These are phyloP conservation scores for Floccularia luteovirens DNA, from an alignment of 768 basidiomycete genomes.

Conservation along the genomic window DNA sequence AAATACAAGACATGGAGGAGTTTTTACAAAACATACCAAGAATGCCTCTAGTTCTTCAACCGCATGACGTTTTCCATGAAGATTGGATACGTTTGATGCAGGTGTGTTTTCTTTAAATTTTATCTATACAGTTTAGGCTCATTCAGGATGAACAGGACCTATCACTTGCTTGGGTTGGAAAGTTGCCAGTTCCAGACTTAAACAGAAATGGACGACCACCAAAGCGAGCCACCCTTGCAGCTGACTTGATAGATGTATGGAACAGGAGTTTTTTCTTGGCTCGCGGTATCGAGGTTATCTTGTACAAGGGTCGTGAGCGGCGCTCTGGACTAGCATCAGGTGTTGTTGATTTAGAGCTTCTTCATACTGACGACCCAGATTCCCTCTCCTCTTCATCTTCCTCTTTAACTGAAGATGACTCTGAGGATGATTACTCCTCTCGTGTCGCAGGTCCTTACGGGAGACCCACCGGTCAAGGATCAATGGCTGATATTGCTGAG, in stretches of 20 bases:
- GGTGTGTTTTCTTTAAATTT: constrained; percentile 30
- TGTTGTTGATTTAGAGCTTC: constrained; percentile 43
- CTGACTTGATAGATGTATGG: constrained; percentile 77
- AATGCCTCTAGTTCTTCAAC: constrained; percentile 64
- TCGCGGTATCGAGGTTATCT: constrained; percentile 70
- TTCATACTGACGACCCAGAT: constrained; percentile 32
- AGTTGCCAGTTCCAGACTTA: constrained; percentile 54
- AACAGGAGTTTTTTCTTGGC: constrained; percentile 67
- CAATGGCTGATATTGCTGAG: constrained; percentile 30
- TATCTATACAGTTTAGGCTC: background rate
- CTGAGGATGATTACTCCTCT: constrained; percentile 27
- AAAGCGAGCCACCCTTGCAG: constrained; percentile 50
- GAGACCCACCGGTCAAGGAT: too few relatives aligned
- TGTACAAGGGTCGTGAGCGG: constrained; percentile 76
- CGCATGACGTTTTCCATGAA: constrained; percentile 71
- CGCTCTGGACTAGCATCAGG: constrained; percentile 62
- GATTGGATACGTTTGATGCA: constrained; percentile 80
- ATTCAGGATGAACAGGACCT: constrained; percentile 44
- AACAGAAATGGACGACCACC: constrained; percentile 39
- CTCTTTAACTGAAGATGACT: constrained; percentile 31
- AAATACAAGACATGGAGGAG: constrained; percentile 72
- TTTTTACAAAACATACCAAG: constrained; percentile 59
- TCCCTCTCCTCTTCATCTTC: constrained; percentile 32
- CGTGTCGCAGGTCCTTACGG: constrained; percentile 25
- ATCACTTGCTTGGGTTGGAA: constrained; percentile 69